Evolutionary conservation across 176 grass and related monocot genomes (phyloP), one percentile per base, ranked within the genome.

Genomic region (Eleusine indica): DNA sequence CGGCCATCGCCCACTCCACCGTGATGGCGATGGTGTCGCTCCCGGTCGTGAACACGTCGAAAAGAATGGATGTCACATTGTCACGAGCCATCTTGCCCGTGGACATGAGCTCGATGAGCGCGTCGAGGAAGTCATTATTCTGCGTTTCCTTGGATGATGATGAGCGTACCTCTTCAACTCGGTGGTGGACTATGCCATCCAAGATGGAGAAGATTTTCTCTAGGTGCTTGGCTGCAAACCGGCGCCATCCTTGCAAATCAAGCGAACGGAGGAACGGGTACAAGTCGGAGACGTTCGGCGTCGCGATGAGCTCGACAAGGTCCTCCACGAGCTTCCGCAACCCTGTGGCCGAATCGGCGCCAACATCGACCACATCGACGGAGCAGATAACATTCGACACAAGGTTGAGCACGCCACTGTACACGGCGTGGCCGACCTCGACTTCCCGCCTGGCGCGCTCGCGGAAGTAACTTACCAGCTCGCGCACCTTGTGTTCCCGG

Each of bases 1-100:
- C 85, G 0, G 67, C 69, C 85, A 90, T 90, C 17, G 79, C 74
- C 83, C 86, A 94, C 54, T 88, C 86, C 64, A 88, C 72, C 7
- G 54, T 72, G 38, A 76, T 2, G 5, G 73, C 47, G 14, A 76
- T 75, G 25, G 85, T 88, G 29, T 83, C 81, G 43, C 57, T 90
- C 53, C 82, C 88, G 15, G 73, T 78, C 0, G 9, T n/a, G 17
- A 90, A 90, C 7, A 94, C 47, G 32, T 85, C 88, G 10, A 58
- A 72, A 22, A 90, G n/a, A 22, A 87, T 60, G 25, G 25, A 1
- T 12, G 25, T 70, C 9, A 90, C 57, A 52, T 75, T 14, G 16
- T 48, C 39, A 0, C 71, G 80, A 4, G 63, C 12, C 12, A 93
- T 19, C 69, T 85, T 85, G 35, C 68, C 78, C 19, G 79, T 3